phyloP scores from a whole-genome alignment of 2,329 filamentous ascomycete species.

The Aspergillus sp. region DNA sequence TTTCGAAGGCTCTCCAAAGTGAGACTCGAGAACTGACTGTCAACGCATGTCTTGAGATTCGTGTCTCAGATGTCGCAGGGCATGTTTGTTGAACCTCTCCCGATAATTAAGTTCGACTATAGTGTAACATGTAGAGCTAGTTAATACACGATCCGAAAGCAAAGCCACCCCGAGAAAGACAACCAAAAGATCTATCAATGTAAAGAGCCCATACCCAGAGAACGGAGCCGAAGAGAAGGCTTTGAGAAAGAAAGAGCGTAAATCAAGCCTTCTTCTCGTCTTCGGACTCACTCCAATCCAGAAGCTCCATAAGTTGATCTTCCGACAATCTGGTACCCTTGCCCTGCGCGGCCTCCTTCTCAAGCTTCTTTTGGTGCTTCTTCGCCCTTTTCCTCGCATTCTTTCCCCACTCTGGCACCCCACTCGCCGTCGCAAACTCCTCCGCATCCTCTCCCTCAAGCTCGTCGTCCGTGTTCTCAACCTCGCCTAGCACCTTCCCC shows the following conservation, averaged over 20 bases:
- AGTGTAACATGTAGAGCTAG: too few relatives aligned
- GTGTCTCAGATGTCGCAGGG: too few relatives aligned
- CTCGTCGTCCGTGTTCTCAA: conserved; percentile 49
- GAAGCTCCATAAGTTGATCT: conserved; percentile 74
- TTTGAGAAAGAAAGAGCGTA: not conserved
- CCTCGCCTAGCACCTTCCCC: conserved; percentile 49
- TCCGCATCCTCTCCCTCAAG: conserved; percentile 42
- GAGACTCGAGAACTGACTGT: too few relatives aligned
- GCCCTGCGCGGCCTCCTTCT: conserved; percentile 65
- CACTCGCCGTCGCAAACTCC: conserved; percentile 49
- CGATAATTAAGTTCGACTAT: too few relatives aligned
- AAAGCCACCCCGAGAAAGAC: too few relatives aligned
- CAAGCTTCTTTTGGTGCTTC: conserved; percentile 66
- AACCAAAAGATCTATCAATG: not conserved
- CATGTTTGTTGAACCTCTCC: too few relatives aligned
- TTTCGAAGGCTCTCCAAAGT: too few relatives aligned
- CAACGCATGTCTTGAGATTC: too few relatives aligned
- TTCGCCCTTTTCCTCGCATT: conserved; percentile 72
- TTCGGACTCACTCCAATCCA: conserved; percentile 57
- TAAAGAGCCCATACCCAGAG: not conserved
- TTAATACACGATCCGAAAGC: too few relatives aligned
- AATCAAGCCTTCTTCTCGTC: conserved; percentile 30
- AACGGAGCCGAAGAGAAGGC: not conserved
- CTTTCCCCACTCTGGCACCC: conserved; percentile 66
- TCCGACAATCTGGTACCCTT: conserved; percentile 67